Base-by-base conservation (phyloP, 192 early-diverging fungal genomes). In the Pilobolus umbonatus region DNA sequence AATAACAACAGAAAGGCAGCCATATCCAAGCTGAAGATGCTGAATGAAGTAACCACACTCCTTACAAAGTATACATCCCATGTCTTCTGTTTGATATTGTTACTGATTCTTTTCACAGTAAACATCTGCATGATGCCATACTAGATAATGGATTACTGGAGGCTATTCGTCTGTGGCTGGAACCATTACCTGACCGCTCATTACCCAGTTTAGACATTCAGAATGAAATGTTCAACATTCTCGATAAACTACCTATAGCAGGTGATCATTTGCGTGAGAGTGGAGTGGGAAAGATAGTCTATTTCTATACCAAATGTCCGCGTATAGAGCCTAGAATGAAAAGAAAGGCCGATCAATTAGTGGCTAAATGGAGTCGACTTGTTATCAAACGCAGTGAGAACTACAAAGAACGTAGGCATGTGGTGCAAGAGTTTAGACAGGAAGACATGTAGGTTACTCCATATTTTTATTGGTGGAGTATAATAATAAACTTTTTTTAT, bases 161-260 rank as follows among this genome's bases (percentile, higher is more conserved):
- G 36, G 82, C 87, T 21, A 87, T 96, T 60, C 85, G 86, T 47
- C 60, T 87, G 8, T 96, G 94, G 93, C 75, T 96, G 29, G 94
- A 96, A 63, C 94, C 94, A 17, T 69, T 95, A 17, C 83, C 85
- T 22, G 92, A 96, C 61, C 88, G 88, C 26, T 88, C 90, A 12
- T 72, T 96, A 64, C 94, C 94, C 8, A 87, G 81, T 67, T 77
- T 95, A 57, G 92, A 96, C 57, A 87, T 96, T 53, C 93, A 95
- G 64, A 80, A 73, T 48, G 80, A 83, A 24, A 82, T 96, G 78
- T 68, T 96, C 34, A 76, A 79, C 14, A 69, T 85, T 15, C 64
- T 96, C 34, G 70, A 73, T 17, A 87, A 82, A 77, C 59, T 87
- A 65, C 87, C 85, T 9, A 83, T 92, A 57, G 80, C 75, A 17